Evolutionary conservation across 768 basidiomycete species (phyloP).

Genomic region (Pisolithus marmoratus): DNA sequence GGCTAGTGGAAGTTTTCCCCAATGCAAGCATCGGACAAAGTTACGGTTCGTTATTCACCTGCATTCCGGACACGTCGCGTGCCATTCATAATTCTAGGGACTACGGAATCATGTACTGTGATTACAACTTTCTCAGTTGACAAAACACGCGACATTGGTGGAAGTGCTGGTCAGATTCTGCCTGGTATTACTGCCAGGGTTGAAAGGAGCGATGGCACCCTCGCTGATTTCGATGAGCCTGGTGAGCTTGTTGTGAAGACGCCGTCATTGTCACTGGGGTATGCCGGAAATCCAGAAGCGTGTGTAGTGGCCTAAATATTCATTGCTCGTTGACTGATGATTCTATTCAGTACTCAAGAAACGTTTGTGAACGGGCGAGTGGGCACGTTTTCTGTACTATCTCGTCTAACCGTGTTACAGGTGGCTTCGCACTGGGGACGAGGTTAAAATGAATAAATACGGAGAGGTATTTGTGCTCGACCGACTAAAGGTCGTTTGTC

Average conservation of each 20-base stretch:
- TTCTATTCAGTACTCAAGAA: constrained; percentile 46
- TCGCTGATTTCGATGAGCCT: constrained; percentile 51
- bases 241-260: constrained; percentile 59
- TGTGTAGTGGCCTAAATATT: constrained; percentile 28
- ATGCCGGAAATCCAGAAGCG: constrained; percentile 56
- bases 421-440: constrained; percentile 69
- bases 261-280: constrained; percentile 56
- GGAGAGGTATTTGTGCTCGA: constrained; percentile 67
- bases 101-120: constrained; percentile 59
- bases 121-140: constrained; percentile 41
- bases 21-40: constrained; percentile 51
- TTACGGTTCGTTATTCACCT: constrained; percentile 38
- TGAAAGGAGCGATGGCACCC: constrained; percentile 50
- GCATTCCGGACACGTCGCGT: neutral
- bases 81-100: constrained; percentile 31
- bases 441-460: constrained; percentile 57
- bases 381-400: neutral
- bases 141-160: constrained; percentile 42
- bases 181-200: constrained; percentile 55
- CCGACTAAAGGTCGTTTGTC: constrained; percentile 53
- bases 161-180: constrained; percentile 53
- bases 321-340: constrained; percentile 5
- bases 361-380: constrained; percentile 48
- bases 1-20: constrained; percentile 43
- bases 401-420: constrained; percentile 18